These are phyloP conservation scores for Priceomyces haplophilus DNA, from an alignment of 805 yeast species.

Conservation along the genomic window DNA sequence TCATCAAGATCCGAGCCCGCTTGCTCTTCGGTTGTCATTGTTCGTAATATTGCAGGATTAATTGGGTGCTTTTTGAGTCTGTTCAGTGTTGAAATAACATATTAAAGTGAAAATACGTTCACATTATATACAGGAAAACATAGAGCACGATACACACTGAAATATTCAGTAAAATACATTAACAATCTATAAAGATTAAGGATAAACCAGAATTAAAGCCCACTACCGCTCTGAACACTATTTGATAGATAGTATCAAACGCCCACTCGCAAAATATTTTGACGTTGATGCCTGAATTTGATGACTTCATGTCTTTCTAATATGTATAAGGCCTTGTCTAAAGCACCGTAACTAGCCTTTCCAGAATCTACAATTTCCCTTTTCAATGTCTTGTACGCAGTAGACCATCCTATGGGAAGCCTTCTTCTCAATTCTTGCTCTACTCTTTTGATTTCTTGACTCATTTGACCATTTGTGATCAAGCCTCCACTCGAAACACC, in stretches of 20 bases:
- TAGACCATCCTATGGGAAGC: slow-evolving; percentile 94
- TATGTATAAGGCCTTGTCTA: slow-evolving; percentile 78
- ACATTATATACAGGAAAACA: neutral
- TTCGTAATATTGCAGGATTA: slow-evolving; percentile 1
- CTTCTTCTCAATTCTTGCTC: slow-evolving; percentile 86
- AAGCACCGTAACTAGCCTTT: slow-evolving; percentile 61
- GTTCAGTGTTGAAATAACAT: neutral
- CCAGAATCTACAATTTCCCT: slow-evolving; percentile 75
- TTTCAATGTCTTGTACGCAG: slow-evolving; percentile 78
- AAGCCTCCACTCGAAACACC: slow-evolving; percentile 46
- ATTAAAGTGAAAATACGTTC: neutral
- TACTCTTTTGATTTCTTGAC: slow-evolving; percentile 70
- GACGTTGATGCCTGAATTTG: slow-evolving; percentile 83
- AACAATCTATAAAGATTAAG: neutral
- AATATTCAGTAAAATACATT: neutral
- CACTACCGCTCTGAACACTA: neutral
- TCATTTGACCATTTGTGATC: slow-evolving; percentile 54
- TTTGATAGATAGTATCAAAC: slow-evolving; percentile 34
- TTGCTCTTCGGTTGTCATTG: slow-evolving; percentile 12
- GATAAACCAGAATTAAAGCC: neutral
- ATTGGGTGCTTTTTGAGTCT: neutral
- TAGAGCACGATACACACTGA: too few species aligned
- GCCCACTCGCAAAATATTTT: slow-evolving; percentile 73
- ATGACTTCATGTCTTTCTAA: slow-evolving; percentile 86
- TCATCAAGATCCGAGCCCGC: slow-evolving; percentile 33